Evolutionary conservation across 2,329 filamentous ascomycete genomes (phyloP).

Genomic region (Cladophialophora bantiana): DNA sequence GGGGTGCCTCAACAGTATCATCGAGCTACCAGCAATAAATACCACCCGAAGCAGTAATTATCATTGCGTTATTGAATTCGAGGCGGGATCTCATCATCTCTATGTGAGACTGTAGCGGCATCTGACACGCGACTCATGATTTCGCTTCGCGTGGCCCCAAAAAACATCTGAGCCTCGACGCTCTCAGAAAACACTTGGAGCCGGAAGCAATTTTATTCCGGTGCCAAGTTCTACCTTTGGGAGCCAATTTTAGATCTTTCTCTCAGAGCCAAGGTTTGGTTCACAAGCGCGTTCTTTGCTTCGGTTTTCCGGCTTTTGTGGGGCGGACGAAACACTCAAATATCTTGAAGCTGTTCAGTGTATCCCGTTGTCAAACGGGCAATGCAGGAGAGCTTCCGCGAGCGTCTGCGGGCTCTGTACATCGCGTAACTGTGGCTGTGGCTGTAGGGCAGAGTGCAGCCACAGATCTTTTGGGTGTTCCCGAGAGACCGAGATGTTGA

Average conservation of each 20-base stretch:
- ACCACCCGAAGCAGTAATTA: background rate
- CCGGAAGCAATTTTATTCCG: background rate
- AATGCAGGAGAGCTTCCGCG: background rate
- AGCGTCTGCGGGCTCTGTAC: background rate
- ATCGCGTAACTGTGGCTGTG: slow-evolving; percentile 12
- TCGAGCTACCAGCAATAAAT: background rate
- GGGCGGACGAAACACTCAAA: background rate
- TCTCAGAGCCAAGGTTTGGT: background rate
- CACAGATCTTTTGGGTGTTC: slow-evolving; percentile 16
- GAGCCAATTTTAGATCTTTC: slow-evolving; percentile 1
- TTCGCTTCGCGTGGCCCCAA: background rate
- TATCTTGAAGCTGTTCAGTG: background rate
- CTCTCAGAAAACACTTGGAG: no score
- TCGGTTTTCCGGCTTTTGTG: background rate
- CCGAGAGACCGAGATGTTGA: background rate
- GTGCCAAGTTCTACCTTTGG: background rate
- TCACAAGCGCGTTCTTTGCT: background rate
- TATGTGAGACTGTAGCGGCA: background rate
- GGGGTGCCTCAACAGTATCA: background rate
- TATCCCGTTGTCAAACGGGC: background rate
- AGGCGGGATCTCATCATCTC: background rate
- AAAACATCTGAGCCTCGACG: background rate
- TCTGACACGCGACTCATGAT: background rate
- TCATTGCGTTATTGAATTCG: background rate
- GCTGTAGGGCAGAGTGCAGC: slow-evolving; percentile 10